A percentile compares a stretch with the other conserved stretches of the same genome.
Evolutionary conservation across 1,284 basidiomycete species (phyloP).

Genomic region (Marasmius fiardii): DNA sequence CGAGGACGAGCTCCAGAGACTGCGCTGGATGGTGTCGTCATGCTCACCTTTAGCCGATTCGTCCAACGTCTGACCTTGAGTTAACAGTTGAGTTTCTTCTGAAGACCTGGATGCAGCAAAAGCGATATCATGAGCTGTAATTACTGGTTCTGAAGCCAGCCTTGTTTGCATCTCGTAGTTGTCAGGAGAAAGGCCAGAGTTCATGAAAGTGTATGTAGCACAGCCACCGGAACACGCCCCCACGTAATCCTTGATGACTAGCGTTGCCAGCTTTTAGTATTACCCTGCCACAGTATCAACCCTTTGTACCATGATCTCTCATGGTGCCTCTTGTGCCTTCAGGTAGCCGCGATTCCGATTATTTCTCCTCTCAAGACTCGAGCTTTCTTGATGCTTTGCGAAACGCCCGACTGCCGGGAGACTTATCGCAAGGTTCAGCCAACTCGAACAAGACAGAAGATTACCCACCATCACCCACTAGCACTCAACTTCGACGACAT

Average conservation of each 20-base stretch:
- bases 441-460: conserved; percentile 16
- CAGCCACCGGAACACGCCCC: not conserved
- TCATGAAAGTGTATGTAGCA: not conserved
- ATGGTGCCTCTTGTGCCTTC: conserved; percentile 5
- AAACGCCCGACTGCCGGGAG: conserved; percentile 46
- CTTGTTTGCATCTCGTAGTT: conserved; percentile 18
- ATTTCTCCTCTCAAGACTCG: conserved; percentile 55
- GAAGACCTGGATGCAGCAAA: conserved; percentile 4
- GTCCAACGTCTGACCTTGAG: conserved; percentile 2
- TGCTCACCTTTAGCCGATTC: conserved; percentile 13
- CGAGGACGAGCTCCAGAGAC: conserved; percentile 2
- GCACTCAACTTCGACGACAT: not conserved
- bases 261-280: too few species aligned
- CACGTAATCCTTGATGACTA: too few species aligned
- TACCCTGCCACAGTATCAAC: too few species aligned
- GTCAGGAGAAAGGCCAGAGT: too few species aligned
- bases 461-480: conserved; percentile 22
- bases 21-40: conserved; percentile 8
- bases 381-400: conserved; percentile 50
- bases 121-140: not conserved
- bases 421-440: conserved; percentile 21
- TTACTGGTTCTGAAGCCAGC: conserved; percentile 4
- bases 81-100: conserved; percentile 4
- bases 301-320: conserved; percentile 1
- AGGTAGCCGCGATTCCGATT: conserved; percentile 42